A percentile compares a stretch with the other conserved stretches of the same genome.
Conservation (phyloP, 176 grass and related monocot genomes). For the Bonia amplexicaulis region DNA sequence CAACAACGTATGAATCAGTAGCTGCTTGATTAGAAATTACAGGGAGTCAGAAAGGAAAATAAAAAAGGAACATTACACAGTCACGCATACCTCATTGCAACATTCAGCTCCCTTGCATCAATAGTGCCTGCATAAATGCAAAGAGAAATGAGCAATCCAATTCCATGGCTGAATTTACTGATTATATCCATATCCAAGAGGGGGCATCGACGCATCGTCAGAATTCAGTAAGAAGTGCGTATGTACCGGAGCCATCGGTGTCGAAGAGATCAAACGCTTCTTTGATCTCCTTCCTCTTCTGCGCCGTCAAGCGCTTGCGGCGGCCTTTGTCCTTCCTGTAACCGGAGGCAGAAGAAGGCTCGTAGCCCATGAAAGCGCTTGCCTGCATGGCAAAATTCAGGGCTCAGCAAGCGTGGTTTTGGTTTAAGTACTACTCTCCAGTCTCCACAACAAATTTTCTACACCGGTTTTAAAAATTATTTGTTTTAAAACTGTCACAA, state of each 20-base stretch:
- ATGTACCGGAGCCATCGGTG: conserved; percentile 66
- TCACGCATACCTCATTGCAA: conserved; percentile 62
- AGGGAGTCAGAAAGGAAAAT: not conserved
- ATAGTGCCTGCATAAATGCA: conserved; percentile 51
- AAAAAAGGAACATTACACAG: not conserved
- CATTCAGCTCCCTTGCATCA: conserved; percentile 62
- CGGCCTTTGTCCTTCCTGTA: conserved; percentile 24
- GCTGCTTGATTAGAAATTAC: not conserved
- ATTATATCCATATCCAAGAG: not conserved
- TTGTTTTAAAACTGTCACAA: not conserved
- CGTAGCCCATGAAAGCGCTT: conserved; percentile 7
- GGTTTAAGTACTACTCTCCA: not conserved
- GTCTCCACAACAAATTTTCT: not conserved
- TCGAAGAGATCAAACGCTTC: conserved; percentile 85
- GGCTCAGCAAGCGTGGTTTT: not conserved
- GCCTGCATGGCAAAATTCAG: conserved; percentile 7
- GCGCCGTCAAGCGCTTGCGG: conserved; percentile 30
- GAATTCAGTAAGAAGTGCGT: not conserved
- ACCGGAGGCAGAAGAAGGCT: not conserved
- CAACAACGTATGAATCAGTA: not conserved
- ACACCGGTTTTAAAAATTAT: not conserved
- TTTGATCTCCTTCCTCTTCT: conserved; percentile 73
- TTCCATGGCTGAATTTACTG: not conserved
- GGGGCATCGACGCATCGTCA: not conserved
- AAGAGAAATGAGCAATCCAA: not conserved